Evolutionary conservation across 352 stramenopile genomes (phyloP).

Genomic region (Globisporangium parvum): DNA sequence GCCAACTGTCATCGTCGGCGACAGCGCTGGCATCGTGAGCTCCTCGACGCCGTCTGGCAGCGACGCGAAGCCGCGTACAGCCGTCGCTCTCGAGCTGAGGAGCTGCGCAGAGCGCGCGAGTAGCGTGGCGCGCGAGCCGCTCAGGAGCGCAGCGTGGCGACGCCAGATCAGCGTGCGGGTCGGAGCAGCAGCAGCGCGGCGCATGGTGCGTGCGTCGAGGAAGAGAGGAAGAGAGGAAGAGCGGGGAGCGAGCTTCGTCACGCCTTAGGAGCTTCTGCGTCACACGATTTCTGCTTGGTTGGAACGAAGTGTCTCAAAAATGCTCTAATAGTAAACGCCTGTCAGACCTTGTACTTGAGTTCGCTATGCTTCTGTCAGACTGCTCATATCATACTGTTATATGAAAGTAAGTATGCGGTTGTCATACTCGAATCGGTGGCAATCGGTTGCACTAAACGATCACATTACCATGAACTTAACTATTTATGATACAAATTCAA

Average conservation of each 20-base stretch:
- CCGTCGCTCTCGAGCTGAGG: not conserved
- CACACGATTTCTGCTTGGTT: conserved; percentile 1
- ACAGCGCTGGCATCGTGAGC: conserved; percentile 93
- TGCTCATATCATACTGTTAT: too few relatives aligned
- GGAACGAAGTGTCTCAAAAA: too few relatives aligned
- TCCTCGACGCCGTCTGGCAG: conserved; percentile 68
- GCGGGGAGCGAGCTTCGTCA: conserved; percentile 5
- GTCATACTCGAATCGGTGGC: too few relatives aligned
- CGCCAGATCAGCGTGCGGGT: conserved; percentile 15
- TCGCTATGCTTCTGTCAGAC: too few relatives aligned
- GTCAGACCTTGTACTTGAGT: too few relatives aligned
- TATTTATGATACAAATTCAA: too few relatives aligned
- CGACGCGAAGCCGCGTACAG: conserved; percentile 36
- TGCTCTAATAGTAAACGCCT: too few relatives aligned
- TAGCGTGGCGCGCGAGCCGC: conserved; percentile 7
- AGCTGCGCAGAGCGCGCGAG: conserved; percentile 14
- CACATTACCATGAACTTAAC: too few relatives aligned
- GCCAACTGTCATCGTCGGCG: conserved; percentile 95
- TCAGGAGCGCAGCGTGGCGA: conserved; percentile 9
- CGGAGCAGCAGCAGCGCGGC: conserved; percentile 4
- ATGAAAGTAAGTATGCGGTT: too few relatives aligned
- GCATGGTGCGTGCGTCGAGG: conserved; percentile 4
- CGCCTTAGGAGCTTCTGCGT: conserved; percentile 7
- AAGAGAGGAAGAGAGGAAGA: not conserved
- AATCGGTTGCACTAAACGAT: too few relatives aligned